These are phyloP conservation scores for Didymellaceae sp. DNA, from an alignment of 2,329 filamentous ascomycete species.

Conservation along the genomic window DNA sequence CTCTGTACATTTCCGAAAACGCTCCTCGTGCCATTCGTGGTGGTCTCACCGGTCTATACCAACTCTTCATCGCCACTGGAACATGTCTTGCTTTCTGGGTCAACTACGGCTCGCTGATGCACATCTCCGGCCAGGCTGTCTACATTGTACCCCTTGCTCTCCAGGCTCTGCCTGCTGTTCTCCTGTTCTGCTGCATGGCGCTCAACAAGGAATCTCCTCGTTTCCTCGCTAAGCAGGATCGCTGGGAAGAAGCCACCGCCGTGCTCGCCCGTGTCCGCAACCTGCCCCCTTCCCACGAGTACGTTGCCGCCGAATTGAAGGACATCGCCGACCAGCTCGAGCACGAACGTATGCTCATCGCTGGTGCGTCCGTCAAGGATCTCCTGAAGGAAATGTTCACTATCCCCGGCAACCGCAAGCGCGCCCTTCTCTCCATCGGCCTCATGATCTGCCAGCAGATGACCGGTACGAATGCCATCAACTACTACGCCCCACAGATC, in stretches of 20 bases:
- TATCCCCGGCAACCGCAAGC: conserved; percentile 62
- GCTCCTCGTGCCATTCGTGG: conserved; percentile 65
- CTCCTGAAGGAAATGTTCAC: conserved; percentile 54
- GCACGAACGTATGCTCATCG: conserved; percentile 64
- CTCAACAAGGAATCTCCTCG: conserved; percentile 71
- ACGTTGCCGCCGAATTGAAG: conserved; percentile 46
- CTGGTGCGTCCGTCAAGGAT: conserved; percentile 55
- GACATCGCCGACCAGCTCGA: conserved; percentile 50
- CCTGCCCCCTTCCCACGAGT: conserved; percentile 50
- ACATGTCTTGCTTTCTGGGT: conserved; percentile 62
- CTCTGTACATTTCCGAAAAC: conserved; percentile 67
- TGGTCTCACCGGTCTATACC: conserved; percentile 65
- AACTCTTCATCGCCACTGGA: conserved; percentile 62
- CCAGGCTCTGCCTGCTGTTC: conserved; percentile 67
- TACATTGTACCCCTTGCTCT: conserved; percentile 69
- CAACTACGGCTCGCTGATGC: conserved; percentile 60
- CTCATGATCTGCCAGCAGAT: conserved; percentile 74
- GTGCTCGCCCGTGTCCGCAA: conserved; percentile 65
- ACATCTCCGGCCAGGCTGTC: conserved; percentile 56
- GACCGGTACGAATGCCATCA: conserved; percentile 62
- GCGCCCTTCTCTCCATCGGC: conserved; percentile 69
- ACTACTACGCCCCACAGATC: conserved; percentile 74
- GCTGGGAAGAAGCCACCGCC: conserved; percentile 68
- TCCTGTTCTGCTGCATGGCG: conserved; percentile 67
- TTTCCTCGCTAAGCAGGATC: conserved; percentile 71